Percentiles rank a stretch among this genome's conserved stretches.
Conservation (phyloP, 345 rosid genomes). For the Luvunga scandens region DNA sequence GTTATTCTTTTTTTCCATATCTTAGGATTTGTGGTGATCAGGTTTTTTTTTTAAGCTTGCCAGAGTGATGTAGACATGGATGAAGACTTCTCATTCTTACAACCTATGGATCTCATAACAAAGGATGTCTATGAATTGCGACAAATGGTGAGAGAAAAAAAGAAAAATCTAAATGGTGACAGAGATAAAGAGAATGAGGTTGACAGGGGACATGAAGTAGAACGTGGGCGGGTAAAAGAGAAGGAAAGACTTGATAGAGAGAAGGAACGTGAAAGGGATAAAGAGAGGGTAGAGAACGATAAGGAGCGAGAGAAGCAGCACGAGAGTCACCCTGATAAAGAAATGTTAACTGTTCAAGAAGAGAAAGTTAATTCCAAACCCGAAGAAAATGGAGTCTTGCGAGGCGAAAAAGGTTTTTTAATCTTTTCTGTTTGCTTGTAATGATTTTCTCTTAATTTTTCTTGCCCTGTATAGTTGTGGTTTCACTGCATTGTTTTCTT, state of each 20-base stretch:
- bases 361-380: slow-evolving; percentile 43
- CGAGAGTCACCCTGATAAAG: slow-evolving; percentile 48
- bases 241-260: slow-evolving; percentile 70
- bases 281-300: slow-evolving; percentile 53
- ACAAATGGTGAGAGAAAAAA: slow-evolving; percentile 75
- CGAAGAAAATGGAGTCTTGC: slow-evolving; percentile 58
- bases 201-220: slow-evolving; percentile 59
- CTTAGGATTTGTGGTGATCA: slow-evolving; percentile 28
- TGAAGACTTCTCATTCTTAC: slow-evolving; percentile 94
- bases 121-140: slow-evolving; percentile 79
- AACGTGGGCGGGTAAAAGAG: slow-evolving; percentile 59
- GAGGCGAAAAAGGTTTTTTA: slow-evolving; percentile 31
- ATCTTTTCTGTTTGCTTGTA: slow-evolving; percentile 6
- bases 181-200: slow-evolving; percentile 64
- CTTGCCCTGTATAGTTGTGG: background rate
- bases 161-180: slow-evolving; percentile 53
- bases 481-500: background rate
- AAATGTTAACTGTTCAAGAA: slow-evolving; percentile 48
- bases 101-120: slow-evolving; percentile 94
- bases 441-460: background rate
- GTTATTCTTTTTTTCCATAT: background rate
- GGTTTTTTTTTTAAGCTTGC: slow-evolving; percentile 34
- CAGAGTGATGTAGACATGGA: slow-evolving; percentile 82
- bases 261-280: slow-evolving; percentile 45
- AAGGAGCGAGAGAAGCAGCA: slow-evolving; percentile 65